Evolutionary conservation across 495 filamentous ascomycete genomes (phyloP).

Genomic region (Talaromyces proteolyticus): DNA sequence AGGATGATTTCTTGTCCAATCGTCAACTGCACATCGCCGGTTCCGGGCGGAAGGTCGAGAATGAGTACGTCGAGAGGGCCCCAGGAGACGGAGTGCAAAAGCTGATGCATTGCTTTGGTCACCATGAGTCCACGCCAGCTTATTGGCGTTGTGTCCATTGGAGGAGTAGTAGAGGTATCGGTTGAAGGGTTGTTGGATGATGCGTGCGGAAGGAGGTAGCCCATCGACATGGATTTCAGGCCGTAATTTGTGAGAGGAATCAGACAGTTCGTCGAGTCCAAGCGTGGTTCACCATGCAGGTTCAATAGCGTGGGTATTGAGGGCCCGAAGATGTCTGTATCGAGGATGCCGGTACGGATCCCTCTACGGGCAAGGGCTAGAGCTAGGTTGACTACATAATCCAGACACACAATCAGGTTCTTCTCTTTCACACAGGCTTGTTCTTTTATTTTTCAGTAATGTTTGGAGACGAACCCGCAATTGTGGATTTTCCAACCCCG

Average conservation of each 20-base stretch:
- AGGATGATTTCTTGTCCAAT: slow-evolving; percentile 87
- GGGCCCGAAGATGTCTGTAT: slow-evolving; percentile 95
- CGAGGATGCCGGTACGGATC: slow-evolving; percentile 77
- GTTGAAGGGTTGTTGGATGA: slow-evolving; percentile 8
- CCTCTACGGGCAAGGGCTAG: slow-evolving; percentile 78
- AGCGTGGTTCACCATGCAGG: slow-evolving; percentile 64
- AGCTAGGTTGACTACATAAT: slow-evolving; percentile 69
- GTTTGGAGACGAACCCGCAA: slow-evolving; percentile 53
- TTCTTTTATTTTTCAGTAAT: too few species aligned
- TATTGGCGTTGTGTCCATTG: slow-evolving; percentile 68
- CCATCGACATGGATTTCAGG: slow-evolving; percentile 97
- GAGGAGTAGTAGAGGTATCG: slow-evolving; percentile 17
- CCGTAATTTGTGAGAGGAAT: slow-evolving; percentile 92
- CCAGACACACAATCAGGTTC: too few species aligned
- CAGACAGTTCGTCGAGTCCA: slow-evolving; percentile 68
- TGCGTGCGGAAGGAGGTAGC: slow-evolving; percentile 65
- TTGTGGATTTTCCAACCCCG: slow-evolving; percentile 92
- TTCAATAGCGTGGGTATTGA: slow-evolving; percentile 88
- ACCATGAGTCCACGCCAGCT: slow-evolving; percentile 97
- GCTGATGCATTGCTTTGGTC: slow-evolving; percentile 92
- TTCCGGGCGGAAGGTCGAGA: slow-evolving; percentile 88
- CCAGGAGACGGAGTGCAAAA: slow-evolving; percentile 93
- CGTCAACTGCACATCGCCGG: slow-evolving; percentile 88
- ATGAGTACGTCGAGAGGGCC: slow-evolving; percentile 77
- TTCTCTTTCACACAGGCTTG: too few species aligned